Evolutionary conservation across 2,329 filamentous ascomycete genomes (phyloP).

Genomic region (Penicillium italicum): DNA sequence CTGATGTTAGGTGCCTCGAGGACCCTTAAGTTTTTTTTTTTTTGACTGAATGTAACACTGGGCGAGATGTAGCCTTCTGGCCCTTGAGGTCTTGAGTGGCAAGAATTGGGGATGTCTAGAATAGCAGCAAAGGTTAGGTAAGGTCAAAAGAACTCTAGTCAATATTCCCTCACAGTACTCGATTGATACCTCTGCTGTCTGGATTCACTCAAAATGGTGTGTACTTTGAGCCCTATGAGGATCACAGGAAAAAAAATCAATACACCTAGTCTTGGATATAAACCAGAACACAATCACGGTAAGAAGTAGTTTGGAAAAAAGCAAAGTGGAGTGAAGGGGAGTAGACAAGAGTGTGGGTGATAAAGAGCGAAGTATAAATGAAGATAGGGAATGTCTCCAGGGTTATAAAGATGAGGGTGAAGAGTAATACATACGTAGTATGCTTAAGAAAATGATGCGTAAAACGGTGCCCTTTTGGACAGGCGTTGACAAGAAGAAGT

Average conservation of each 20-base stretch:
- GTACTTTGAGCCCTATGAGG: neutral
- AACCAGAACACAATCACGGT: neutral
- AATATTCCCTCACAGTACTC: slow-evolving; percentile 11
- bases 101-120: slow-evolving; percentile 15
- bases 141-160: neutral
- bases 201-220: neutral
- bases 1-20: slow-evolving; percentile 23
- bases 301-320: neutral
- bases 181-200: slow-evolving; percentile 1
- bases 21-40: slow-evolving; percentile 16
- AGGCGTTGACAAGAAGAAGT: slow-evolving; percentile 9
- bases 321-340: neutral
- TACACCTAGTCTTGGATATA: neutral
- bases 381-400: neutral
- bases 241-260: neutral
- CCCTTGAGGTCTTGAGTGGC: slow-evolving; percentile 18
- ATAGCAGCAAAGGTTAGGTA: slow-evolving; percentile 14
- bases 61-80: slow-evolving; percentile 18
- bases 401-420: slow-evolving; percentile 1
- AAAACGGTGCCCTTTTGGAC: slow-evolving; percentile 1
- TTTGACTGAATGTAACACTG: slow-evolving; percentile 22
- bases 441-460: neutral
- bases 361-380: neutral
- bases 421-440: neutral
- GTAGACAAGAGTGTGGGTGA: slow-evolving; percentile 5